Percentiles rank a stretch among this genome's conserved stretches.
Evolutionary conservation across 78 protist genomes (phyloP).

Genomic region (Chrysochromulina tobinii): DNA sequence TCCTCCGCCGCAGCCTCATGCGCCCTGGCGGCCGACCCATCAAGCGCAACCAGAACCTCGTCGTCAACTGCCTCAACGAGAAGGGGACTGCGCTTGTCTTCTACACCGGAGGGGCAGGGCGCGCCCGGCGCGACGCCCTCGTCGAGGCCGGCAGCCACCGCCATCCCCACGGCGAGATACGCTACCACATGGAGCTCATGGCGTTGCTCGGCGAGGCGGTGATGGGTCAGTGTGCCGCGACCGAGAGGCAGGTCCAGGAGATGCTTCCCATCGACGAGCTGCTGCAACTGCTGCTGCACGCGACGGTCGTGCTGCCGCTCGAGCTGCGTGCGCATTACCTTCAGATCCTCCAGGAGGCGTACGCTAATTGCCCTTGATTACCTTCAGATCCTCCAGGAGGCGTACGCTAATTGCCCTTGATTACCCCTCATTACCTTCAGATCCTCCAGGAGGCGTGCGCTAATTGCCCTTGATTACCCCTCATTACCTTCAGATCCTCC

Average conservation of each 20-base stretch:
- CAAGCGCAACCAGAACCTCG: neutral
- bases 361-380: too few species aligned
- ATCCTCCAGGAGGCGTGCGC: too few species aligned
- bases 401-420: too few species aligned
- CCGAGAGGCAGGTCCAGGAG: neutral
- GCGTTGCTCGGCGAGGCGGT: neutral
- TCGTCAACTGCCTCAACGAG: neutral
- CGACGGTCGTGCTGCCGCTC: neutral
- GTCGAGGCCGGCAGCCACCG: neutral
- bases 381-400: too few species aligned
- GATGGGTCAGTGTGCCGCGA: neutral
- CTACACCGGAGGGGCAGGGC: neutral
- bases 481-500: too few species aligned
- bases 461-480: too few species aligned
- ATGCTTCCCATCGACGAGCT: neutral
- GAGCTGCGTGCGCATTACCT: neutral
- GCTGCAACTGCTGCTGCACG: neutral
- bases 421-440: too few species aligned
- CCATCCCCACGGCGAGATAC: neutral
- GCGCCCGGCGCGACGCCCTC: neutral
- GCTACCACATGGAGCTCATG: constrained; percentile 1
- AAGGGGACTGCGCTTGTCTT: neutral
- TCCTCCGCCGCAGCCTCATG: neutral
- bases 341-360: neutral
- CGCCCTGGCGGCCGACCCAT: neutral